These are phyloP conservation scores for Sporothrix protearum DNA, from an alignment of 2,329 filamentous ascomycete genomes.

Conservation along the genomic window DNA sequence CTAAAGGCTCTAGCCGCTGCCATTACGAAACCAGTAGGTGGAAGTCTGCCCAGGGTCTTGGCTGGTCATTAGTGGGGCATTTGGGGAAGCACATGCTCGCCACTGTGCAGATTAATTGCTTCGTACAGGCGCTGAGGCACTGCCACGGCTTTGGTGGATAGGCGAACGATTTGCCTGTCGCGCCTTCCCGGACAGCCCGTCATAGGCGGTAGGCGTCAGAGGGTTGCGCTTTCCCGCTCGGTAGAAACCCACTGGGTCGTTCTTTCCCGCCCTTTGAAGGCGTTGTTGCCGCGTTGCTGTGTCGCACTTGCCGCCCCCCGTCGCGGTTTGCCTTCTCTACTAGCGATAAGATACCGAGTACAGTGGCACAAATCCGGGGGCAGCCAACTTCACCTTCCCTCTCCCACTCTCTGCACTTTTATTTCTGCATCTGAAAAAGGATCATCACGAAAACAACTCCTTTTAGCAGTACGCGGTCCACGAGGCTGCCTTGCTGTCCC, in stretches of 20 bases:
- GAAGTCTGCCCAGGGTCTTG: not conserved
- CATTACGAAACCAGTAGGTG: not conserved
- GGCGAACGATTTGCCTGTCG: not conserved
- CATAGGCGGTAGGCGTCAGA: not conserved
- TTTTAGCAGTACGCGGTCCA: not conserved
- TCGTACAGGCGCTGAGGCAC: not conserved
- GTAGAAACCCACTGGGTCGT: not conserved
- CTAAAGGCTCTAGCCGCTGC: not conserved
- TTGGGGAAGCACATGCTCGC: not conserved
- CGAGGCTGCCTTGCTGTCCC: conserved; percentile 13
- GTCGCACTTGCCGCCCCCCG: conserved; percentile 6
- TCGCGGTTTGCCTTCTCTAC: conserved; percentile 6
- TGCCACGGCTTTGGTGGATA: not conserved
- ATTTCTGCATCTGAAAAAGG: not conserved
- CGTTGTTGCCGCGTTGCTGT: not conserved
- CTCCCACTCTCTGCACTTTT: not conserved
- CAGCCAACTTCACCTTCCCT: conserved; percentile 11
- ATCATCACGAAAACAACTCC: not conserved
- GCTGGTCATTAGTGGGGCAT: not conserved
- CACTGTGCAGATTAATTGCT: not conserved
- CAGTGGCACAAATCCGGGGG: not conserved
- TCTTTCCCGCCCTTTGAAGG: not conserved
- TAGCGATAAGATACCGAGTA: not conserved
- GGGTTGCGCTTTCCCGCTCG: not conserved
- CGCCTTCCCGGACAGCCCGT: not conserved